Base-by-base conservation (phyloP, 768 basidiomycete genomes). In the Boletus huronensis region DNA sequence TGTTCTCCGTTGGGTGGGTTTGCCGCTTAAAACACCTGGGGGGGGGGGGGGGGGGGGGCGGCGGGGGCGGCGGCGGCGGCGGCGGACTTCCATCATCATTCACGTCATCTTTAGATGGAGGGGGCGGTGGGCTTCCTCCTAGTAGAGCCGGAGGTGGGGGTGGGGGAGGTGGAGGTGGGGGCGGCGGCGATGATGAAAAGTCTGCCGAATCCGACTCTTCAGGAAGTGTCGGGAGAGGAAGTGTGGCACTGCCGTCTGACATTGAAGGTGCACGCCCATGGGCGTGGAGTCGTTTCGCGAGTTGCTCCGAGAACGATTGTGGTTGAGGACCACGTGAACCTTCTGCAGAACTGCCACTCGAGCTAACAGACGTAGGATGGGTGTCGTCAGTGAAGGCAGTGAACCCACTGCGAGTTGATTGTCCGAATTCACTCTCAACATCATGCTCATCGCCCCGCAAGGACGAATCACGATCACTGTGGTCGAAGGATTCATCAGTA, bases 251-350 rank as follows among this genome's bases (percentile, higher is more conserved):
- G 31, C 68, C 64, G 36, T 77, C 72, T 14, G 72, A 62, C 26
- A 74, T 65, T 32, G 75, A 73, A 29, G 75, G 65, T 11, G 68
- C 65, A 53, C 79, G 73, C 23, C 80, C 80, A 68, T 77, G 76
- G 7, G 77, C 66, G 14, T 81, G 71, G 21, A 88, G 68, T 57
- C 82, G 85, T 63, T 80, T 80, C 40, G 74, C 77, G 42, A 89
- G 75, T 67, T 85, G 80, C 50, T 89, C 88, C 25, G 82, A 78
- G 47, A 87, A 75, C 1, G 82, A 76, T 21, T 76, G 81, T 36
- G 77, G 71, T 32, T 72, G 73, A 50, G 70, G 61, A 21, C 50
- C 54, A 52, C 65, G 64, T 23, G 70, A 72, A 42, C 64, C 54
- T 46, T 69, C 72, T 25, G 79, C 75, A 19, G 72, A 61, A 26